phyloP scores from a whole-genome alignment of 2,329 filamentous ascomycete genomes.

The Colletotrichum sp. region DNA sequence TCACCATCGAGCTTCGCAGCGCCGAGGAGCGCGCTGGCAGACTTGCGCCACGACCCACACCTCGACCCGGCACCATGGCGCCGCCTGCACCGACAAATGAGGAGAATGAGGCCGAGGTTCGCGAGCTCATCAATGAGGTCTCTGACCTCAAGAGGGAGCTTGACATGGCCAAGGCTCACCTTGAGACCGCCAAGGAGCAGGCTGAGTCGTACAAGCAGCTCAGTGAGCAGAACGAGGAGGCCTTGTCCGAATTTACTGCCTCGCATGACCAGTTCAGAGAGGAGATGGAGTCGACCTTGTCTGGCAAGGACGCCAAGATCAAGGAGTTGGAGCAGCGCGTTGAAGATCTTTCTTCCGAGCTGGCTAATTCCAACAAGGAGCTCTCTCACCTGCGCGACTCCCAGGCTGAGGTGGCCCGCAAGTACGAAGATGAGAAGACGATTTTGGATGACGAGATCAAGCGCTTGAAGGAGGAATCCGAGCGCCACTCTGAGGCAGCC shows the following conservation, averaged over 20 bases:
- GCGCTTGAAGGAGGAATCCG: conserved; percentile 83
- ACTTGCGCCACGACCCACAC: conserved; percentile 79
- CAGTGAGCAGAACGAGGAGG: conserved; percentile 86
- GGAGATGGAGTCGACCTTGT: conserved; percentile 78
- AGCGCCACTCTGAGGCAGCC: conserved; percentile 78
- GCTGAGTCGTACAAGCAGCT: conserved; percentile 89
- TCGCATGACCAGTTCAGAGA: conserved; percentile 88
- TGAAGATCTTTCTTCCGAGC: conserved; percentile 82
- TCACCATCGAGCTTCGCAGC: conserved; percentile 85
- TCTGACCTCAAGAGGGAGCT: conserved; percentile 88
- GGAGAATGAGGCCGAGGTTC: conserved; percentile 65
- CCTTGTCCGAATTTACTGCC: conserved; percentile 77
- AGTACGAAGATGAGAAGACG: conserved; percentile 82
- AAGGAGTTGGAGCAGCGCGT: conserved; percentile 83
- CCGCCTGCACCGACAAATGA: conserved; percentile 50
- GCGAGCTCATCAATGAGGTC: conserved; percentile 84
- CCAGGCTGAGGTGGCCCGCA: conserved; percentile 75
- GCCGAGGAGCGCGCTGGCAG: conserved; percentile 87
- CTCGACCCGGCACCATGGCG: conserved; percentile 55
- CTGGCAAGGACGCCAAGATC: conserved; percentile 80
- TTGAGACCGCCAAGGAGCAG: conserved; percentile 82
- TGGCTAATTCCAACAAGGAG: conserved; percentile 82
- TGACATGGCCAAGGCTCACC: conserved; percentile 78
- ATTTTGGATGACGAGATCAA: conserved; percentile 79
- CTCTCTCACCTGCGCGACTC: conserved; percentile 80